Percentiles rank a stretch among this genome's conserved stretches.
Evolutionary conservation across 2,329 filamentous ascomycete genomes (phyloP).

Genomic region (Dothistroma pini): DNA sequence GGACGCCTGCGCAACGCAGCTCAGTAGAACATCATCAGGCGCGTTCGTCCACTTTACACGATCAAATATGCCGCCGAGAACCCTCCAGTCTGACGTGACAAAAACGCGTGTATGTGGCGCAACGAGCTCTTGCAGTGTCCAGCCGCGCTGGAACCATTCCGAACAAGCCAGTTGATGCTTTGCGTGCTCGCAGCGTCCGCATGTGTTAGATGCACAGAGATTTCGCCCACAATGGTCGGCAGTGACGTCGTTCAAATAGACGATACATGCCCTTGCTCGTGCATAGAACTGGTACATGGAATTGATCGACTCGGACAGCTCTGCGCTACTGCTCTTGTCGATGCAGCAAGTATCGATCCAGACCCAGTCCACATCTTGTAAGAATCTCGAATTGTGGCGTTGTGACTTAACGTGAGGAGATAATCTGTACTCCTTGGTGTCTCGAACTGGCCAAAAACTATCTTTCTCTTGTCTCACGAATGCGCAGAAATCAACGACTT

Average conservation of each 20-base stretch:
- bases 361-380: not conserved
- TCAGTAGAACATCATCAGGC: not conserved
- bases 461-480: not conserved
- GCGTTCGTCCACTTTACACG: not conserved
- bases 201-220: not conserved
- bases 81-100: conserved; percentile 5
- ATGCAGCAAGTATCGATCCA: conserved; percentile 24
- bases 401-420: not conserved
- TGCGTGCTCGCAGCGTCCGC: not conserved
- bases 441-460: not conserved
- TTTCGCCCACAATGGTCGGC: not conserved
- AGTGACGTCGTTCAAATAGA: not conserved
- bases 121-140: conserved; percentile 10
- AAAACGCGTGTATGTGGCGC: conserved; percentile 5
- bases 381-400: not conserved
- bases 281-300: conserved; percentile 19
- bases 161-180: not conserved
- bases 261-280: conserved; percentile 11
- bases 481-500: conserved; percentile 1
- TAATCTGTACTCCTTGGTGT: not conserved
- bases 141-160: conserved; percentile 6
- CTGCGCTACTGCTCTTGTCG: conserved; percentile 16
- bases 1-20: not conserved
- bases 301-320: conserved; percentile 17
- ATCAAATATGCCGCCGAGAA: conserved; percentile 4